A percentile compares a stretch with the other conserved stretches of the same genome.
These are phyloP conservation scores for Fermentozyma sake DNA, from an alignment of 1,139 yeast genomes.

Conservation along the genomic window DNA sequence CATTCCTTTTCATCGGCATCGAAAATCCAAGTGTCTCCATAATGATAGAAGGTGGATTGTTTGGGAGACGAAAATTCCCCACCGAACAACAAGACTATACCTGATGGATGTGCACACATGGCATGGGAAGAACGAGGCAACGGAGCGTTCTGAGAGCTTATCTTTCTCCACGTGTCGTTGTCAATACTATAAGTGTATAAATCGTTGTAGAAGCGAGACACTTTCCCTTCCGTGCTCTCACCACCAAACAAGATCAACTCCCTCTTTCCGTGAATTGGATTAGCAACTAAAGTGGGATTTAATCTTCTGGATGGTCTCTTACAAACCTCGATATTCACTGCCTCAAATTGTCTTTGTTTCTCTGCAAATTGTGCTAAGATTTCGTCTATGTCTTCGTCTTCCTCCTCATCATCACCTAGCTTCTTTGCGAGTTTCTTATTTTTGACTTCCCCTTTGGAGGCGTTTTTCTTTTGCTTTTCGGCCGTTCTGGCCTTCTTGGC, in stretches of 20 bases:
- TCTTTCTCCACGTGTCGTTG: constrained; percentile 75
- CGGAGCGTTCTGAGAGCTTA: constrained; percentile 81
- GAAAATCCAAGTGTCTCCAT: constrained; percentile 92
- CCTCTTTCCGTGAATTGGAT: constrained; percentile 69
- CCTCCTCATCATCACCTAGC: constrained; percentile 72
- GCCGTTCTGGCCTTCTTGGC: constrained; percentile 89
- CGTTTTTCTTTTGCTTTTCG: constrained; percentile 75
- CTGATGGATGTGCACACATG: constrained; percentile 91
- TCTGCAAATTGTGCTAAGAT: constrained; percentile 72
- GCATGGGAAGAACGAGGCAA: constrained; percentile 93
- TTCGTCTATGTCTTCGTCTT: constrained; percentile 84
- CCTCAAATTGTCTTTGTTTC: constrained; percentile 76
- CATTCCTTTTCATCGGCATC: constrained; percentile 85
- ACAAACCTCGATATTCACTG: constrained; percentile 57
- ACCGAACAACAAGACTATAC: constrained; percentile 80
- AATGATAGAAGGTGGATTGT: constrained; percentile 92
- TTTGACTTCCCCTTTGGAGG: constrained; percentile 67
- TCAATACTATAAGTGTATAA: constrained; percentile 70
- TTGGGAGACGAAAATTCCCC: constrained; percentile 97
- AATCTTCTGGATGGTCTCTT: constrained; percentile 63
- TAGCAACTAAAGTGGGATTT: constrained; percentile 71
- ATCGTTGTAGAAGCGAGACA: constrained; percentile 77
- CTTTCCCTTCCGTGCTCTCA: constrained; percentile 55
- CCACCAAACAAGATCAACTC: constrained; percentile 91
- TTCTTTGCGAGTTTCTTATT: constrained; percentile 73